phyloP scores from a whole-genome alignment of 352 stramenopile species.

The Phytophthora pseudosyringae region DNA sequence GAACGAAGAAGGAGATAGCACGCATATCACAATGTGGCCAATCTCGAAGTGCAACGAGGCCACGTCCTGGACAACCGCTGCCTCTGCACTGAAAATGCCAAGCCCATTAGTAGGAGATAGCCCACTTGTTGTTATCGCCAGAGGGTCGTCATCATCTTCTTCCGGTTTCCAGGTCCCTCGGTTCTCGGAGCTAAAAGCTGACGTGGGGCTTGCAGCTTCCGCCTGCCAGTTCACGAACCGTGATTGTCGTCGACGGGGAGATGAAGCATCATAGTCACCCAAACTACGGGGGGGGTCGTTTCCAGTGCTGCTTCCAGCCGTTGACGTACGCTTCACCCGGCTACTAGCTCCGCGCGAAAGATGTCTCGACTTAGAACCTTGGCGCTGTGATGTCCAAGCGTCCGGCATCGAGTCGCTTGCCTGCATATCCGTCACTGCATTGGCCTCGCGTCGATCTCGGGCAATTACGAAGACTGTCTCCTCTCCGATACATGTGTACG shows the following conservation, averaged over 20 bases:
- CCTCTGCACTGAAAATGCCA: conserved; percentile 21
- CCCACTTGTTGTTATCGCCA: conserved; percentile 18
- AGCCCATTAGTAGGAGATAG: conserved; percentile 13
- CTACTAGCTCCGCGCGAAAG: conserved; percentile 24
- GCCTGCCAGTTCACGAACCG: conserved; percentile 38
- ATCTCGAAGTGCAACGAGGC: conserved; percentile 45
- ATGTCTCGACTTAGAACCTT: conserved; percentile 14
- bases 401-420: conserved; percentile 24
- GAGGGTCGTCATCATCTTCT: conserved; percentile 24
- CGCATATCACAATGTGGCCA: conserved; percentile 69
- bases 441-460: conserved; percentile 40
- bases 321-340: conserved; percentile 18
- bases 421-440: conserved; percentile 32
- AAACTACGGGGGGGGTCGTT: conserved; percentile 25
- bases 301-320: conserved; percentile 31
- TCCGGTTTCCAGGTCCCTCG: conserved; percentile 19
- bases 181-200: conserved; percentile 23
- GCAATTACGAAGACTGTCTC: conserved; percentile 81
- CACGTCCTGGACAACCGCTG: conserved; percentile 60
- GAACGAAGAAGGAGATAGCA: conserved; percentile 64
- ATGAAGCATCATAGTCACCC: conserved; percentile 12
- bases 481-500: conserved; percentile 69
- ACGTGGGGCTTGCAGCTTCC: conserved; percentile 12
- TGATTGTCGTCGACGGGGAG: conserved; percentile 25
- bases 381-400: conserved; percentile 29